Evolutionary conservation across 176 grass and related monocot species (phyloP).

Genomic region (Carex myosuroides): DNA sequence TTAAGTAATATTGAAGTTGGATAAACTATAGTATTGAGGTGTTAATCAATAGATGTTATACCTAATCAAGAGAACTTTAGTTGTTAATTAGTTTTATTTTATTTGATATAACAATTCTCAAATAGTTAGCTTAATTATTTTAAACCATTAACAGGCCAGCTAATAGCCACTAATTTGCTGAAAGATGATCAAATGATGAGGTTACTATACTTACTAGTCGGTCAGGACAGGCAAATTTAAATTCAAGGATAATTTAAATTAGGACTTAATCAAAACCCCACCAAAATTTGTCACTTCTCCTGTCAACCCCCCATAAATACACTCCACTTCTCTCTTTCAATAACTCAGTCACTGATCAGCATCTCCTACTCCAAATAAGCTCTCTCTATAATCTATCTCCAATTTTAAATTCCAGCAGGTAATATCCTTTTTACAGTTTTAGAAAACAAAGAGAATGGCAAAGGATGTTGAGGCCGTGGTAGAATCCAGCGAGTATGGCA

Average conservation of each 20-base stretch:
- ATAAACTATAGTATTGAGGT: neutral
- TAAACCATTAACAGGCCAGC: neutral
- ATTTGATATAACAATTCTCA: neutral
- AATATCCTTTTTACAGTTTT: neutral
- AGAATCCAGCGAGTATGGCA: conserved; percentile 31
- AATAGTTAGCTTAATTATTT: neutral
- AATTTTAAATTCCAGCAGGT: neutral
- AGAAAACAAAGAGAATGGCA: conserved; percentile 29
- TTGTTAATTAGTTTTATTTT: neutral
- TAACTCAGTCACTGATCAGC: conserved; percentile 19
- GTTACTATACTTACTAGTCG: conserved; percentile 46
- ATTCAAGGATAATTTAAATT: conserved; percentile 14
- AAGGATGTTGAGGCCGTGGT: conserved; percentile 62
- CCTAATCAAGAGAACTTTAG: neutral
- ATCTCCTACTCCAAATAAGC: neutral
- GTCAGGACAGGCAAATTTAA: conserved; percentile 65
- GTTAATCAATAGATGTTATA: neutral
- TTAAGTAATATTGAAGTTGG: neutral
- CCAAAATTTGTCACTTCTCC: conserved; percentile 15
- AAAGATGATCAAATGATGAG: conserved; percentile 45
- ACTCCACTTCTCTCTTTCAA: conserved; percentile 27
- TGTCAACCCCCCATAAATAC: conserved; percentile 43
- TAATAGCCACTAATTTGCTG: neutral
- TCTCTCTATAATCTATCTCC: neutral
- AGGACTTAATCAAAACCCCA: conserved; percentile 27